These are phyloP conservation scores for Sordariomycetes sp. DNA, from an alignment of 2,329 filamentous ascomycete species.

Conservation along the genomic window DNA sequence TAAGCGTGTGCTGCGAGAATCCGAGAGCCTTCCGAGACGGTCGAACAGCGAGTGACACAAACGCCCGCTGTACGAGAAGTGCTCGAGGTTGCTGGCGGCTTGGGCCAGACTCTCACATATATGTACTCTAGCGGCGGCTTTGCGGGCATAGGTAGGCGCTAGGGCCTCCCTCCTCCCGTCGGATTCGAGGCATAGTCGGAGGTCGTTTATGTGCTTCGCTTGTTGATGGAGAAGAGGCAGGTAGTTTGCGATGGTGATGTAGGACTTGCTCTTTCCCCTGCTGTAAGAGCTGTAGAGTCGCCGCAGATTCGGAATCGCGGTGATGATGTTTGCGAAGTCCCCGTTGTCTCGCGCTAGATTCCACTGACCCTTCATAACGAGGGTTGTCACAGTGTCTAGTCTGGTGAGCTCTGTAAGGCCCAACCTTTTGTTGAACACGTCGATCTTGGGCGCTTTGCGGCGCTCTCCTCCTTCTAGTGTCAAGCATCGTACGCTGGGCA, in stretches of 20 bases:
- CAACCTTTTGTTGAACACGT: constrained; percentile 17
- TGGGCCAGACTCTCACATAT: constrained; percentile 57
- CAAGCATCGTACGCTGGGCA: constrained; percentile 54
- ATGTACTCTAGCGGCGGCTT: constrained; percentile 50
- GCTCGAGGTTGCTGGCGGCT: constrained; percentile 52
- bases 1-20: constrained; percentile 40
- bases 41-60: constrained; percentile 63
- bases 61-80: constrained; percentile 63
- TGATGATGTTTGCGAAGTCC: constrained; percentile 54
- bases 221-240: constrained; percentile 37
- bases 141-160: constrained; percentile 51
- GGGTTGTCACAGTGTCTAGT: constrained; percentile 50
- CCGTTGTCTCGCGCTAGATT: constrained; percentile 57
- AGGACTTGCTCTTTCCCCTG: constrained; percentile 66
- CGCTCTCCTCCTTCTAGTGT: constrained; percentile 71
- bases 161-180: constrained; percentile 59
- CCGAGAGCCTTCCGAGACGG: constrained; percentile 37
- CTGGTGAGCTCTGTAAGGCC: constrained; percentile 27
- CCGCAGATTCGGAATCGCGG: constrained; percentile 55
- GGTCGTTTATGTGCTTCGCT: constrained; percentile 47
- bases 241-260: constrained; percentile 58
- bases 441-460: constrained; percentile 63
- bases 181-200: constrained; percentile 62
- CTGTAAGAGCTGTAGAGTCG: constrained; percentile 58
- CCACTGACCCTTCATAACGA: constrained; percentile 70